These are phyloP conservation scores for Aureobasidium sp. DNA, from an alignment of 2,329 filamentous ascomycete species.

Conservation along the genomic window DNA sequence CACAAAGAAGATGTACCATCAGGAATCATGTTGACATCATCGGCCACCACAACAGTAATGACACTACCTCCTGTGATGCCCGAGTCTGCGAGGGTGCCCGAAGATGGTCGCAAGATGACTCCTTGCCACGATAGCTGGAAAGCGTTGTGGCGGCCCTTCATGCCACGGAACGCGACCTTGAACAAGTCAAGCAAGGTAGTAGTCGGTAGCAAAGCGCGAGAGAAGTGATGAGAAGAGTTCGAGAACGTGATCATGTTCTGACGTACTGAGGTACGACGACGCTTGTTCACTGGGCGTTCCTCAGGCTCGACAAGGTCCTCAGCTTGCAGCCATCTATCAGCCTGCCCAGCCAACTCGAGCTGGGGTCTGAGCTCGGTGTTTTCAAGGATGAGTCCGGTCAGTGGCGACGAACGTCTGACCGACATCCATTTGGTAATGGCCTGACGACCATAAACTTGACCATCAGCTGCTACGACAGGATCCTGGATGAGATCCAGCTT, in stretches of 20 bases:
- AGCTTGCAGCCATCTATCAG: conserved; percentile 18
- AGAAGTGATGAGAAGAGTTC: conserved; percentile 16
- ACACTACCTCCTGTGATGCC: conserved; percentile 11
- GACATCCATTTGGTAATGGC: conserved; percentile 29
- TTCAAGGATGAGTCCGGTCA: conserved; percentile 22
- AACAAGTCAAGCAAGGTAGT: conserved; percentile 18
- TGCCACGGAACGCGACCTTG: conserved; percentile 21
- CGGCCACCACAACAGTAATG: conserved; percentile 14
- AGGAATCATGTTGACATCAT: conserved; percentile 11
- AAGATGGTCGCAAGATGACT: not conserved
- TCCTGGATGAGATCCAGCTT: conserved; percentile 26
- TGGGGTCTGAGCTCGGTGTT: conserved; percentile 19
- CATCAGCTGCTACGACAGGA: conserved; percentile 26
- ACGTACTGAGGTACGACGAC: not conserved
- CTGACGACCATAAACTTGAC: conserved; percentile 26
- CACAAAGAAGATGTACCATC: not conserved
- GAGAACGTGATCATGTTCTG: conserved; percentile 13
- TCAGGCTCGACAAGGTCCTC: conserved; percentile 7
- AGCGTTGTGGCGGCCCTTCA: conserved; percentile 18
- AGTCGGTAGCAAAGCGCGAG: not conserved
- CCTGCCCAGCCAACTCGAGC: conserved; percentile 15
- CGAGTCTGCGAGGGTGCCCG: not conserved
- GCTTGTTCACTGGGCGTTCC: not conserved
- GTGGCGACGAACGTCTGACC: conserved; percentile 23
- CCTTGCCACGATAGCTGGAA: conserved; percentile 20